Percentiles rank a stretch among this genome's conserved stretches.
Conservation (phyloP, 2,329 filamentous ascomycete species). For the Penicillium sp. region DNA sequence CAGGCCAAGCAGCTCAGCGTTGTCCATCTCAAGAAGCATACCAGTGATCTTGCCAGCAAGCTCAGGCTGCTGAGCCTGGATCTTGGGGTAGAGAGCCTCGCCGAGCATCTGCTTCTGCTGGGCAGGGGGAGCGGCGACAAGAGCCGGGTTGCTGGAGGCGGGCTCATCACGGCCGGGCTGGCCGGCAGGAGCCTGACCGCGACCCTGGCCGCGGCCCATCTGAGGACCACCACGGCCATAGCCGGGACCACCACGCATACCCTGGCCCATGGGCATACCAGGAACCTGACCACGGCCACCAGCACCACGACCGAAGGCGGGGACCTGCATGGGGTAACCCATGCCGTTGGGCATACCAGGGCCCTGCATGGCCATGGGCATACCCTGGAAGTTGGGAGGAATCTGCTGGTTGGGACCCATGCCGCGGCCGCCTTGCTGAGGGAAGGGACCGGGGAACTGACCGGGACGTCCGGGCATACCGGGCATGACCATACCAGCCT, state of each 20-base stretch:
- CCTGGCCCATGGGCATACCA: conserved; percentile 63
- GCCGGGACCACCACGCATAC: conserved; percentile 46
- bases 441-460: conserved; percentile 77
- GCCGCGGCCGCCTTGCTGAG: conserved; percentile 82
- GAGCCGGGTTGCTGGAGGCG: conserved; percentile 44
- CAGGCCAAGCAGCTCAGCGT: conserved; percentile 87
- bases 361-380: conserved; percentile 55
- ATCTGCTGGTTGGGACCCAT: conserved; percentile 78
- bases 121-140: conserved; percentile 54
- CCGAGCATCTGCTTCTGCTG: conserved; percentile 99
- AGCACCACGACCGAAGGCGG: conserved; percentile 63
- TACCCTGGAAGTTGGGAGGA: conserved; percentile 76
- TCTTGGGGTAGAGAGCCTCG: conserved; percentile 98
- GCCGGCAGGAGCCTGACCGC: conserved; percentile 38
- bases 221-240: conserved; percentile 44
- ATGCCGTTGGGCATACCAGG: conserved; percentile 74
- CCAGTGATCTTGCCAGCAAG: conserved; percentile 98
- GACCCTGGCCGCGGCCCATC: conserved; percentile 42
- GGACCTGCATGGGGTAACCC: conserved; percentile 77
- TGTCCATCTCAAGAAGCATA: conserved; percentile 99
- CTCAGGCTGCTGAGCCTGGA: conserved; percentile 87
- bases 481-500: conserved; percentile 55
- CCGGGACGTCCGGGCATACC: conserved; percentile 75
- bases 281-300: conserved; percentile 66
- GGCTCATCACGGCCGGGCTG: conserved; percentile 39